phyloP scores from a whole-genome alignment of 2,329 filamentous ascomycete species.

The Cladosporium velox region DNA sequence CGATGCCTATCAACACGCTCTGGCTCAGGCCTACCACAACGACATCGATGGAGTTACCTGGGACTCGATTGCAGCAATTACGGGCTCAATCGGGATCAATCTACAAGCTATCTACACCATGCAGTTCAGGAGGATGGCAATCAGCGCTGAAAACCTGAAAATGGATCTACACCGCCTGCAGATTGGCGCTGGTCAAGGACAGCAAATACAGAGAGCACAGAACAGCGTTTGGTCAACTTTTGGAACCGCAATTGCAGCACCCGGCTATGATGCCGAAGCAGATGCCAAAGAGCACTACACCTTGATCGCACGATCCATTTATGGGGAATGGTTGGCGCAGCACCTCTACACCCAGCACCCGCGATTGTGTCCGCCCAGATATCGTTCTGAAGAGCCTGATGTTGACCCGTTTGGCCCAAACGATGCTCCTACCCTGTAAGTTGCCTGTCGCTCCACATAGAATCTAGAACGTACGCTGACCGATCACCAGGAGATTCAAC shows the following conservation, averaged over 20 bases:
- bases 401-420: neutral
- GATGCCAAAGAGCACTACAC: neutral
- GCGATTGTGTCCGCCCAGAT: neutral
- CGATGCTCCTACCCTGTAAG: neutral
- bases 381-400: neutral
- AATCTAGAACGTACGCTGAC: neutral
- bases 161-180: neutral
- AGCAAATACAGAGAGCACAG: neutral
- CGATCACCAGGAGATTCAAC: neutral
- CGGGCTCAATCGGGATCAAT: too few relatives aligned
- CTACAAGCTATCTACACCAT: too few relatives aligned
- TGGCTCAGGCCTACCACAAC: neutral
- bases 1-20: neutral
- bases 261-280: neutral
- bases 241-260: neutral
- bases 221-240: neutral
- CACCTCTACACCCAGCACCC: neutral
- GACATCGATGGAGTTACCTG: neutral
- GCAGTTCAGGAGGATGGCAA: neutral
- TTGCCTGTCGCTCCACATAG: neutral
- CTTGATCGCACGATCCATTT: neutral
- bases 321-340: neutral
- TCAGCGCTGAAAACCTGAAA: neutral
- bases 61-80: neutral
- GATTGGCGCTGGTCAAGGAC: neutral